These are phyloP conservation scores for Mycosphaerella sp. DNA, from an alignment of 2,329 filamentous ascomycete genomes.

Conservation along the genomic window DNA sequence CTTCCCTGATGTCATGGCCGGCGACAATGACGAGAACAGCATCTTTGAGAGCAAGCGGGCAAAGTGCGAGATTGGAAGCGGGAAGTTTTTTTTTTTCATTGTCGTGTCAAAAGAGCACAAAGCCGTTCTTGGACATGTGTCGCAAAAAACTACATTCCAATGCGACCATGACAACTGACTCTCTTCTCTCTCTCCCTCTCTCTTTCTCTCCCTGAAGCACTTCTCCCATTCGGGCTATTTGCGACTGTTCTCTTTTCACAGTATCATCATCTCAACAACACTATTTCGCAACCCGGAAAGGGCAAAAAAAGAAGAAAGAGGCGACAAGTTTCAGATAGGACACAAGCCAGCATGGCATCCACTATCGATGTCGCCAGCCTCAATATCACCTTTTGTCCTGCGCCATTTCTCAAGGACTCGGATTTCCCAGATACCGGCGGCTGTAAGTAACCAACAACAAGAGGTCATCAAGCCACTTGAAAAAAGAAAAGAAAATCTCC, in stretches of 20 bases:
- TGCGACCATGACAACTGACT: conserved; percentile 1
- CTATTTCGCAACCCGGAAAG: not conserved
- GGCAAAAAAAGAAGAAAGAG: not conserved
- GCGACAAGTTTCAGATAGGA: not conserved
- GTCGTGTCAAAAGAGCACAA: conserved; percentile 1
- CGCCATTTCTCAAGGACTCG: conserved; percentile 60
- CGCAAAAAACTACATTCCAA: conserved; percentile 7
- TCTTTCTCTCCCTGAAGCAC: no score
- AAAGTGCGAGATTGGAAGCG: not conserved
- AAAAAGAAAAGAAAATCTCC: not conserved
- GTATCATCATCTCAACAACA: not conserved
- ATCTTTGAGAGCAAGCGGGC: not conserved
- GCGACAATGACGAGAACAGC: not conserved
- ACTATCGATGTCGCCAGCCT: conserved; percentile 8
- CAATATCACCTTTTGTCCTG: conserved; percentile 49
- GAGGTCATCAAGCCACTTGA: not conserved
- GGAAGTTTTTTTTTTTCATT: not conserved
- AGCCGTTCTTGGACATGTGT: conserved; percentile 1
- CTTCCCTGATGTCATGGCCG: not conserved
- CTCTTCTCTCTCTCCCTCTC: not conserved
- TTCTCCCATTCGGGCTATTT: conserved; percentile 24
- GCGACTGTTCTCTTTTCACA: conserved; percentile 16
- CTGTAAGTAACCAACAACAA: conserved; percentile 49
- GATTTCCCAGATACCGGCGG: conserved; percentile 56
- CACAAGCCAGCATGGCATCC: not conserved